Conservation (phyloP, 108 stramenopile species). For the Tribonema minus region DNA sequence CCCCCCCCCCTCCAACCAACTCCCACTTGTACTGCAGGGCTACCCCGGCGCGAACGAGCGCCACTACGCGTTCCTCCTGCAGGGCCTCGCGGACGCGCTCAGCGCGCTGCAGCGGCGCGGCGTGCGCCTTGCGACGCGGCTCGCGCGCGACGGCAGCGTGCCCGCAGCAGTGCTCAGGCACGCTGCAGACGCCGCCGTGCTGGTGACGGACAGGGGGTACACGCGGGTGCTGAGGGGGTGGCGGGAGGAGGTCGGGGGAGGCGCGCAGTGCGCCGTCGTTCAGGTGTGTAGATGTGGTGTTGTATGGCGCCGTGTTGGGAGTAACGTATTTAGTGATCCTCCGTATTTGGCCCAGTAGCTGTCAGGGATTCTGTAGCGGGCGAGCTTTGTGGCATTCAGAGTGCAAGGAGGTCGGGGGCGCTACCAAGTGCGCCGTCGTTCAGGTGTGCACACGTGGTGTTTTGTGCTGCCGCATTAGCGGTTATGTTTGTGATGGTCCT, state of each 20-base stretch:
- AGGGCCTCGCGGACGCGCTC: not conserved
- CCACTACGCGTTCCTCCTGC: not conserved
- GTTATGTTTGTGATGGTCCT: not conserved
- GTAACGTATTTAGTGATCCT: not conserved
- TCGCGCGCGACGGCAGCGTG: not conserved
- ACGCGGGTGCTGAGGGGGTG: not conserved
- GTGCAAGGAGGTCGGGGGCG: not conserved
- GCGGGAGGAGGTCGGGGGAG: not conserved
- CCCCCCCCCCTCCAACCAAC: too few relatives aligned
- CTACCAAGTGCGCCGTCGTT: not conserved
- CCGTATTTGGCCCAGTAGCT: not conserved
- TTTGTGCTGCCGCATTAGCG: not conserved
- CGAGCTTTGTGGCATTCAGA: not conserved
- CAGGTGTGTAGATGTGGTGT: not conserved
- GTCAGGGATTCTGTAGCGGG: not conserved
- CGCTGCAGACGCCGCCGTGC: not conserved
- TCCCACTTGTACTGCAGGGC: too few relatives aligned
- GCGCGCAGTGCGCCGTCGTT: not conserved
- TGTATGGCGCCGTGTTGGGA: not conserved
- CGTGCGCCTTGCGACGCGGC: not conserved
- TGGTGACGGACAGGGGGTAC: constrained; percentile 2
- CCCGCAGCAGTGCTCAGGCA: not conserved
- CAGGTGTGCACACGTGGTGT: not conserved
- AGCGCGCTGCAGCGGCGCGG: not conserved
- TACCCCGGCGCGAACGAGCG: too few relatives aligned